Base-by-base conservation (phyloP, 2,329 filamentous ascomycete genomes). In the Tympanopsis confertula region DNA sequence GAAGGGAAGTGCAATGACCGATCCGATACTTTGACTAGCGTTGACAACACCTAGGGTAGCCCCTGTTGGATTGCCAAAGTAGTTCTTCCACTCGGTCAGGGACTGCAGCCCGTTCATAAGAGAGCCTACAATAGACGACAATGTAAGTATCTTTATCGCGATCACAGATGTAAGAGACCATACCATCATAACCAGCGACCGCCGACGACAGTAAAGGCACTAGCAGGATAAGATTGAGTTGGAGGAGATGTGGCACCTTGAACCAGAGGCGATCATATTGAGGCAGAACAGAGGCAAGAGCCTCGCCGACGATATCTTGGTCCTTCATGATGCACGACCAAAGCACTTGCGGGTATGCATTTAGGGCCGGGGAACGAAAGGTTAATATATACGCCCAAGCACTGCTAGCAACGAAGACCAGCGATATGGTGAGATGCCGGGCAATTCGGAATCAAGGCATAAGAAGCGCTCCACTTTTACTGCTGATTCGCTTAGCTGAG, bases 161-260 rank as follows among this genome's bases (percentile, higher is more conserved):
- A 35, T 35, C 15, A 7, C 30, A 15, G 30, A n/a, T 32, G 12
- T 36, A 42, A 39, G 20, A 36, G 30, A 2, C 28, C 47, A 12
- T 42, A 56, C 61, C 63, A 56, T 67, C 64, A 30, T 64, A 68
- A 3, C 65, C 65, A 24, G 56, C 56, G 2, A 59, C 57, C 1
- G 58, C 53, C 0, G 62, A 61, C 0, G 62, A 65, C 0, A 68
- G 42, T 3, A 66, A 48, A 1, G 64, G 63, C 2, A 68, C 45
- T 4, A 66, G 38, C 1, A 69, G 53, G 13, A 65, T 48, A 5
- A 66, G 45, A 38, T 68, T 68, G 5, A 69, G 54, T 20, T 55
- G 47, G 5, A 66, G 45, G 1, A 69, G 48, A 50, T 68, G 62
- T 1, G 55, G 51, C 3, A 53, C 50, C 3, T 55, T 53, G 39